Evolutionary conservation across 257 asterid species (phyloP), one percentile per base, ranked within the genome.

Genomic region (Solanum phureja): DNA sequence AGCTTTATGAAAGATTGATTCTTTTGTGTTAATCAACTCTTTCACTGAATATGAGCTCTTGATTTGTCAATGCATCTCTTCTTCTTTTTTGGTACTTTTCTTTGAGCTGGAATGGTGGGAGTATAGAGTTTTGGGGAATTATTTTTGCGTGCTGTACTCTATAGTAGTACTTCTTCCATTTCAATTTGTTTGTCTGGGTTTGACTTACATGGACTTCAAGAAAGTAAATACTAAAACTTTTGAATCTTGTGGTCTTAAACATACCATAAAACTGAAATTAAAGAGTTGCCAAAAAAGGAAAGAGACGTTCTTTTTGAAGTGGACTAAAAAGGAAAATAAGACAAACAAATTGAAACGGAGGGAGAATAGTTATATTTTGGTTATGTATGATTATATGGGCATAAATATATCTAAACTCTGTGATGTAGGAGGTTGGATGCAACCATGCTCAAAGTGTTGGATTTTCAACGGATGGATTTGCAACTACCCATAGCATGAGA

Each of bases 381-480:
- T 21, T 52, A 29, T 81, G 24, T 56, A 56, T 56, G 66, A 56
- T 44, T 44, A 27, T 27, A 42, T 49, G 85, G 68, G 19, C 40
- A 29, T 46, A 5, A 81, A 29, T 46, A 19, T 49, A 31, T 35
- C 62, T 29, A 0, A 27, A 69, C 38, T 91, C 84, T 86, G 76
- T 58, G 76, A 76, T 84, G 46, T 92, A 97, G 99, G 99, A 97
- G 92, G 98, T 95, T 46, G 98, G 98, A 81, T 92, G 98, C 93
- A 97, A 97, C 91, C 99, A 96, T 93, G 99, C 99, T 83, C 99
- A 97, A 88, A 91, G 91, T 87, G 96, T 97, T 69, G 99, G 99
- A 52, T 95, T 93, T 92, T 96, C 99, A 40, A 96, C 99, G 0
- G 99, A 96, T 88, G 99, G 99, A 75, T 97, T 96, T 89, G 97